phyloP scores from a whole-genome alignment of 1,139 yeast species.

The Maudiozyma humilis region DNA sequence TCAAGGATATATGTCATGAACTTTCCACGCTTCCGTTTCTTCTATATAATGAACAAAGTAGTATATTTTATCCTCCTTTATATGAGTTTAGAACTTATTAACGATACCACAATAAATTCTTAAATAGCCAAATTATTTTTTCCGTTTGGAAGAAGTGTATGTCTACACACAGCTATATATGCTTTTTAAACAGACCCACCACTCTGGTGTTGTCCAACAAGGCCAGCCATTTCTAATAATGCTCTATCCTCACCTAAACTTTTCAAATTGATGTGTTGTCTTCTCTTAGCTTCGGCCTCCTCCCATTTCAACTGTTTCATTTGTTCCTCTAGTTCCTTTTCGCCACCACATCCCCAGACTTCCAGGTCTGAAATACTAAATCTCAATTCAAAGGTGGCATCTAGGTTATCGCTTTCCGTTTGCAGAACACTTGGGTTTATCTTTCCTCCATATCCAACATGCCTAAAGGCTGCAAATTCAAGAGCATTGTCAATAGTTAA shows the following conservation, averaged over 20 bases:
- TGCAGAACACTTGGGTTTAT: conserved; percentile 32
- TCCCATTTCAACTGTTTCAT: conserved; percentile 85
- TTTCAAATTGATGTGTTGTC: conserved; percentile 60
- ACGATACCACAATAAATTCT: too few species aligned
- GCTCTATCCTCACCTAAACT: conserved; percentile 77
- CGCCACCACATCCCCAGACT: conserved; percentile 87
- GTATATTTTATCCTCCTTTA: too few species aligned
- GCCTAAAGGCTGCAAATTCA: conserved; percentile 76
- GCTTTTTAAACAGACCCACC: conserved; percentile 58
- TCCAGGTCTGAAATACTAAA: conserved; percentile 69
- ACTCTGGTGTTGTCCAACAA: conserved; percentile 61
- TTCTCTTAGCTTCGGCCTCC: conserved; percentile 68
- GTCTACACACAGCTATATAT: too few species aligned
- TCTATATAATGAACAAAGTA: too few species aligned
- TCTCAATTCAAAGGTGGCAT: conserved; percentile 50
- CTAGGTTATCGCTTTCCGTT: conserved; percentile 14
- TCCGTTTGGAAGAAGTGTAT: too few species aligned
- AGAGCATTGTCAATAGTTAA: conserved; percentile 67
- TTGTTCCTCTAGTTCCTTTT: conserved; percentile 69
- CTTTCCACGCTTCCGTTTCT: too few species aligned
- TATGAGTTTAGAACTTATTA: too few species aligned
- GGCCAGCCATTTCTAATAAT: conserved; percentile 81
- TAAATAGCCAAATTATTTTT: too few species aligned
- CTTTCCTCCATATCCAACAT: conserved; percentile 48
- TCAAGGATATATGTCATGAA: too few species aligned